Evolutionary conservation across 2,329 filamentous ascomycete genomes (phyloP), one percentile per base, ranked within the genome.

Genomic region (Alternaria atra): DNA sequence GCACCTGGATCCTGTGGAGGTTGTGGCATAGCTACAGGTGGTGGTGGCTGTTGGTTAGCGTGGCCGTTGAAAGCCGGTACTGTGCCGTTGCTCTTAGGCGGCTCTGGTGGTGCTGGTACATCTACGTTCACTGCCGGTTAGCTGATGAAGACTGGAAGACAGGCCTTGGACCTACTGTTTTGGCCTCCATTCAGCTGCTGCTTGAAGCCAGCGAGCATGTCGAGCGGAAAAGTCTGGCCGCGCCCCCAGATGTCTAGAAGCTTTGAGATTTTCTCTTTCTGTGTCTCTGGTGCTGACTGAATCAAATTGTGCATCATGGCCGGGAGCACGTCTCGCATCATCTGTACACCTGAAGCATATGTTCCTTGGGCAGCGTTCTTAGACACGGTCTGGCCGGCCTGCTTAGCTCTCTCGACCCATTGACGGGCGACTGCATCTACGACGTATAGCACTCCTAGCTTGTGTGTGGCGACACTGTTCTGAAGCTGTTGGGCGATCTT

Each of bases 351-450:
- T 73, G 94, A 94, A 77, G 93, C 93, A 85, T 90, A 97, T 56
- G 94, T 97, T 78, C 95, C 95, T 82, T 97, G 92, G 69, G 90
- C 88, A 69, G 94, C 93, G 80, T 87, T 89, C 82, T 91, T 91
- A 80, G 93, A 88, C 76, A 90, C 82, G 79, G 80, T 77, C 69
- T 98, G 94, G 74, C 91, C 92, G 70, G 91, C 87, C 76, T 90
- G 87, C 82, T 94, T 95, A 76, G 95, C 94, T 82, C 93, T 91
- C 80, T 98, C 94, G 84, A 97, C 89, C 94, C 95, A 99, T 84
- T 96, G 94, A 82, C 95, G 93, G 80, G 94, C 94, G 87, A 99
- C 94, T 85, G 94, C 97, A 87, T 99, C 95, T 94, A 99, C 92
- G 83, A 98, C 94, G 90, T 99, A 99, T 83, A 99, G 90, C 77